Evolutionary conservation across 208 protist species (phyloP).

Genomic region (Leishmania martiniquensis): DNA sequence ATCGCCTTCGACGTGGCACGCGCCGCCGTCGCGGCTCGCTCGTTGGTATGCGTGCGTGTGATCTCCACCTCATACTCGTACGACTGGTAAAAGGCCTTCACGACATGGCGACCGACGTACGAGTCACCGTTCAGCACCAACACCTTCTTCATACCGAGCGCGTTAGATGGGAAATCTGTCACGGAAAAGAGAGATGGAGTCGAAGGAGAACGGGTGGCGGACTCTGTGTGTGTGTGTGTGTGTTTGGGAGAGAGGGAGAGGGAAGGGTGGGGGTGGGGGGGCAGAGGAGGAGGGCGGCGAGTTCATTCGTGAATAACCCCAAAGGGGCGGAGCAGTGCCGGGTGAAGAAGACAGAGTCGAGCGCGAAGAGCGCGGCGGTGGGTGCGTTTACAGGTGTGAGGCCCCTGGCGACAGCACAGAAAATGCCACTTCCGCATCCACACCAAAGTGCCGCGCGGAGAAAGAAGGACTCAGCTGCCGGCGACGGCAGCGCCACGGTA

Average conservation of each 20-base stretch:
- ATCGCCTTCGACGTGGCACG: not conserved
- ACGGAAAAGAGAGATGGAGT: not conserved
- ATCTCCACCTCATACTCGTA: slow-evolving; percentile 83
- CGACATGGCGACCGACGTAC: slow-evolving; percentile 76
- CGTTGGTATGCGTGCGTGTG: slow-evolving; percentile 46
- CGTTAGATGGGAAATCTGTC: not conserved
- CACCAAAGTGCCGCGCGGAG: not conserved
- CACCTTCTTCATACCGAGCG: slow-evolving; percentile 64
- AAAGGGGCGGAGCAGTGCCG: not conserved
- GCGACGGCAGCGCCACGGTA: slow-evolving; percentile 2
- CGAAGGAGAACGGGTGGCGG: not conserved
- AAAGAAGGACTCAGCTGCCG: not conserved
- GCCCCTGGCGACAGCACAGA: not conserved
- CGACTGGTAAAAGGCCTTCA: slow-evolving; percentile 56
- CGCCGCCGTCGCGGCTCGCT: not conserved
- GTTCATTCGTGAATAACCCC: not conserved
- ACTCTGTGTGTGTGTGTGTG: slow-evolving; percentile 13
- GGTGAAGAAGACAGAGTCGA: not conserved
- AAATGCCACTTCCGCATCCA: no score
- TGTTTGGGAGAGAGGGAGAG: not conserved
- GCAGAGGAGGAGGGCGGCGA: not conserved
- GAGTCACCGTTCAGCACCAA: slow-evolving; percentile 83
- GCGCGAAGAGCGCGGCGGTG: not conserved
- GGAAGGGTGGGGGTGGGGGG: not conserved
- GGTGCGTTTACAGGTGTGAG: not conserved